Base-by-base conservation (phyloP, 2,329 filamentous ascomycete species). In the Botrytis elliptica region DNA sequence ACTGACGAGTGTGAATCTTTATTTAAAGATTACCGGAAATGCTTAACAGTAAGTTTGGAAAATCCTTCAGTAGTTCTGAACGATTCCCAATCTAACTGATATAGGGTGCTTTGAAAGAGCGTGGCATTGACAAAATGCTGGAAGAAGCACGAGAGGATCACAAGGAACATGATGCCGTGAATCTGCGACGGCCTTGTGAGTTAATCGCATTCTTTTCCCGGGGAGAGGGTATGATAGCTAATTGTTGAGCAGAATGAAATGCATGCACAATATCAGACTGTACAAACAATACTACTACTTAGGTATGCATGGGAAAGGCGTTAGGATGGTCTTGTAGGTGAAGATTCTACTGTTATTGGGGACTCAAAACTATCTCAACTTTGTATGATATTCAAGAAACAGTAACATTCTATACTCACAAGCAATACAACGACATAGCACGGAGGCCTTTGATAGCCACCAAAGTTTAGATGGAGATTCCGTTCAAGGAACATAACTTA, bases 81-180 rank as follows among this genome's bases (percentile, higher is more conserved):
- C 5, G 33, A 25, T 40, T 67, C 25, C 12, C 33, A 60, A 67
- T 70, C 63, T 65, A 55, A 70, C 62, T 71, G 60, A 71, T 65
- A 59, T 77, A 98, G 95, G 91, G 90, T 84, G 94, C 92, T 4
- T 86, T 99, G 68, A 97, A 96, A 83, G 90, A 94, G 73, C 89
- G 92, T 79, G 96, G 96, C 73, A 97, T 99, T 81, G 94, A 98
- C 83, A 93, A 92, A 79, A 93, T 98, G 86, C 85, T 99, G 18
- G 93, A 95, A 12, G 96, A 98, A 79, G 95, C 95, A 29, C 88
- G 95, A 75, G 94, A 96, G 77, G 93, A 95, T 80, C 95, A 93
- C 79, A 93, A 90, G 79, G 96, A 98, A 78, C 96, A 93, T 76
- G 95, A 98, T 81, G 85, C 89, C 18, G 86, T 92, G 77, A 88